Percentiles rank a stretch among this genome's conserved stretches.
These are phyloP conservation scores for Ceratocystis ficicola DNA, from an alignment of 2,329 filamentous ascomycete species.

Conservation along the genomic window DNA sequence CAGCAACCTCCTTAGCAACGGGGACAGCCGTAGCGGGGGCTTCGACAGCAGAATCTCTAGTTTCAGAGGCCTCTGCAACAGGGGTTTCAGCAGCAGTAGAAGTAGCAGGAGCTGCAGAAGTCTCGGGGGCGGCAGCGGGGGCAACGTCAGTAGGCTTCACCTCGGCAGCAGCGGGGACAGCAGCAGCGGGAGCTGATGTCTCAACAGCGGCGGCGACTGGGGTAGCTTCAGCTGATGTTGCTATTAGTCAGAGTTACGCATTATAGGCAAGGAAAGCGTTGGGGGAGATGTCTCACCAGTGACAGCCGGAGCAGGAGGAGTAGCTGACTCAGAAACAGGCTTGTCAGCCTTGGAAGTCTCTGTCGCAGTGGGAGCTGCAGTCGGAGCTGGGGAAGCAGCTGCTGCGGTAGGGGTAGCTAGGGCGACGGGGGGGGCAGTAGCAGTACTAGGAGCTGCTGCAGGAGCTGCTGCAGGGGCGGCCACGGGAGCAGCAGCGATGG, in stretches of 20 bases:
- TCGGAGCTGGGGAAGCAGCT: background rate
- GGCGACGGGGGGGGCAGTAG: background rate
- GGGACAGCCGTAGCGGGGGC: conserved; percentile 26
- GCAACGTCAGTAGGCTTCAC: conserved; percentile 27
- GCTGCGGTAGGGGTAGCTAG: background rate
- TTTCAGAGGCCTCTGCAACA: conserved; percentile 9
- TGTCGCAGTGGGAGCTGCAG: conserved; percentile 10
- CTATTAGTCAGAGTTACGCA: too few species aligned
- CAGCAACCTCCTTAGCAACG: conserved; percentile 21
- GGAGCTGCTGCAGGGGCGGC: background rate
- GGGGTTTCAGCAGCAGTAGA: conserved; percentile 5
- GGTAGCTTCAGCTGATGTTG: too few species aligned
- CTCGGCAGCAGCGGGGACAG: conserved; percentile 25
- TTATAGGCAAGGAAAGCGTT: too few species aligned
- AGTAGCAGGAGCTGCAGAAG: background rate
- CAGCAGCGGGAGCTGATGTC: conserved; percentile 6
- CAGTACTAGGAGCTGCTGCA: conserved; percentile 7
- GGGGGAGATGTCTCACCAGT: too few species aligned
- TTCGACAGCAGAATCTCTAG: conserved; percentile 23
- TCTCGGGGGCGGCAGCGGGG: conserved; percentile 11
- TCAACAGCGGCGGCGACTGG: conserved; percentile 24
- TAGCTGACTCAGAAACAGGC: conserved; percentile 25
- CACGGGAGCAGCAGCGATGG: conserved; percentile 26
- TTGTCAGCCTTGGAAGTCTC: conserved; percentile 18
- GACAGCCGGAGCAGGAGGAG: background rate